A percentile compares a stretch with the other conserved stretches of the same genome.
phyloP scores from a whole-genome alignment of 305 asterid genomes.

The Solanum hybrid region DNA sequence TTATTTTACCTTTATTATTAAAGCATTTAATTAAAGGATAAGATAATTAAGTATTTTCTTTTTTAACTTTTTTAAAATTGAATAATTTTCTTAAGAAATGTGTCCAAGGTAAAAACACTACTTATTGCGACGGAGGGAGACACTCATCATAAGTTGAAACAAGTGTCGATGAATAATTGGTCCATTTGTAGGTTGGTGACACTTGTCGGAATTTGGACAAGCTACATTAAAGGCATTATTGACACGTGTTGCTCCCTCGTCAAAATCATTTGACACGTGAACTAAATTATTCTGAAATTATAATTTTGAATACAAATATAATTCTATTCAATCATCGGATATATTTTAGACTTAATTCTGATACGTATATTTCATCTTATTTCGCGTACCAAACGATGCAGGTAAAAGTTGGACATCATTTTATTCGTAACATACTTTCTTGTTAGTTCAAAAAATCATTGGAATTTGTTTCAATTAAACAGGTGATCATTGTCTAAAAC shows the following conservation, averaged over 20 bases:
- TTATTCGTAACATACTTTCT: neutral
- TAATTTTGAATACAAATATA: too few species aligned
- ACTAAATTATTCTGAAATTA: too few species aligned
- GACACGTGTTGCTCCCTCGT: neutral
- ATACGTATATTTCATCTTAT: neutral
- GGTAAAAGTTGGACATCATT: neutral
- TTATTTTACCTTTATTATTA: too few species aligned
- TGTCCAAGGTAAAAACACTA: too few species aligned
- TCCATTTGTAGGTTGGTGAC: neutral
- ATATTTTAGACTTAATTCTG: too few species aligned
- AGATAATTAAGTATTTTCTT: fast-evolving
- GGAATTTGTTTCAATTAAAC: neutral
- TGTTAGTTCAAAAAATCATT: neutral
- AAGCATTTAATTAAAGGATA: neutral
- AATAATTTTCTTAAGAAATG: too few species aligned
- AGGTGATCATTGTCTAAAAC: constrained; percentile 17
- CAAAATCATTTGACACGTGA: neutral
- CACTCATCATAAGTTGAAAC: neutral
- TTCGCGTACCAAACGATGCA: neutral
- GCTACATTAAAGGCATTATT: neutral
- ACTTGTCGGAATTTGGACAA: neutral
- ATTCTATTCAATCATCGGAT: too few species aligned
- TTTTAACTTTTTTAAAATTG: too few species aligned
- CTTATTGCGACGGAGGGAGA: too few species aligned
- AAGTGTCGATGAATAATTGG: neutral